phyloP scores from a whole-genome alignment of 371 early-diverging fungal species.

The Mucor mucedo region DNA sequence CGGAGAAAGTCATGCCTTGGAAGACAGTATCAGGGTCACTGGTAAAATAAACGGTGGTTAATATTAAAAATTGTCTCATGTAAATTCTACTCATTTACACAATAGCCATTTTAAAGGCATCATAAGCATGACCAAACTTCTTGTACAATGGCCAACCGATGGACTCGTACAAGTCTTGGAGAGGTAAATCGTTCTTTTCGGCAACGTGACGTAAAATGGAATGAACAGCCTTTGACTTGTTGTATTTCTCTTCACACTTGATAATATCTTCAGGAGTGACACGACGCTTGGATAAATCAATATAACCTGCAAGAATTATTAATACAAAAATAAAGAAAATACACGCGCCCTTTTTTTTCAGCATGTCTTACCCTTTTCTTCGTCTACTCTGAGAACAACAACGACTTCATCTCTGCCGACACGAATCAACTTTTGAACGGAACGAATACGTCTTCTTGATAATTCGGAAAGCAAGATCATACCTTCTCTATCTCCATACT shows the following conservation, averaged over 20 bases:
- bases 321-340: neutral
- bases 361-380: constrained; percentile 87
- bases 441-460: constrained; percentile 96
- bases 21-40: constrained; percentile 92
- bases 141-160: constrained; percentile 98
- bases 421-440: constrained; percentile 97
- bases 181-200: constrained; percentile 80
- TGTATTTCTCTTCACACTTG: constrained; percentile 95
- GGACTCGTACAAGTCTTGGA: constrained; percentile 88
- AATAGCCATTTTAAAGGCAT: constrained; percentile 95
- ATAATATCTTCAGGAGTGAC: constrained; percentile 96
- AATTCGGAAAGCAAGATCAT: constrained; percentile 98
- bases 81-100: constrained; percentile 57
- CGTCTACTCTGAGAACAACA: constrained; percentile 97
- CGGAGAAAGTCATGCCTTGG: constrained; percentile 74
- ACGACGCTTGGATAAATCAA: constrained; percentile 98
- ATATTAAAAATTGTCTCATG: no score
- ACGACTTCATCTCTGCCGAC: constrained; percentile 98
- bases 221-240: constrained; percentile 95
- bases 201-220: constrained; percentile 91
- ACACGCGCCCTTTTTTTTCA: neutral
- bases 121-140: constrained; percentile 98
- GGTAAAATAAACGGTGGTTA: neutral
- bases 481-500: constrained; percentile 94
- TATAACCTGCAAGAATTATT: constrained; percentile 77